Conservation (phyloP, 331 rosid genomes). For the Malus hybrid region DNA sequence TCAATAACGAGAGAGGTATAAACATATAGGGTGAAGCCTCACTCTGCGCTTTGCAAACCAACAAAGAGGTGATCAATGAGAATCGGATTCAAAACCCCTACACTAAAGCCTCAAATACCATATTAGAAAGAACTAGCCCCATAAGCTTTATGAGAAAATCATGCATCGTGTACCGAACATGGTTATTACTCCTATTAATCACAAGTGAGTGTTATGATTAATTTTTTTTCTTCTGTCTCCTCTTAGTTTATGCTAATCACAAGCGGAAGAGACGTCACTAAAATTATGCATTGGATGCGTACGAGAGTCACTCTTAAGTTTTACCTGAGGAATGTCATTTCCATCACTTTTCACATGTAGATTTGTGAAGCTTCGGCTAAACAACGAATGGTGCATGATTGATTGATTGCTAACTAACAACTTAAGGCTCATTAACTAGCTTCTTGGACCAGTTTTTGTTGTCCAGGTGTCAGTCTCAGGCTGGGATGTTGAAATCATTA, state of each 20-base stretch:
- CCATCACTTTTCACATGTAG: conserved; percentile 15
- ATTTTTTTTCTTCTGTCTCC: no score
- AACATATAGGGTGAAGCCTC: not conserved
- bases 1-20: not conserved
- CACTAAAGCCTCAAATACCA: not conserved
- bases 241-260: no score
- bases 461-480: conserved; percentile 30
- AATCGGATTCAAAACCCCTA: not conserved
- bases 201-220: no score
- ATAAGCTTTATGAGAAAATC: not conserved
- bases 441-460: conserved; percentile 1
- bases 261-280: no score
- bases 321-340: not conserved
- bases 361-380: conserved; percentile 4
- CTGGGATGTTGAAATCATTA: conserved; percentile 17
- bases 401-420: conserved; percentile 31
- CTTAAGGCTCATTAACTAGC: conserved; percentile 9
- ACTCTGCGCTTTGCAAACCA: not conserved
- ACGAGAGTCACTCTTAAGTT: no score
- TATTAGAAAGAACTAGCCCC: not conserved
- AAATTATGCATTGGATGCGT: no score
- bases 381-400: not conserved
- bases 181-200: no score
- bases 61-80: not conserved
- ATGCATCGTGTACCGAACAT: no score